Base-by-base conservation (phyloP, 257 asterid genomes). In the Gentiana dahurica region DNA sequence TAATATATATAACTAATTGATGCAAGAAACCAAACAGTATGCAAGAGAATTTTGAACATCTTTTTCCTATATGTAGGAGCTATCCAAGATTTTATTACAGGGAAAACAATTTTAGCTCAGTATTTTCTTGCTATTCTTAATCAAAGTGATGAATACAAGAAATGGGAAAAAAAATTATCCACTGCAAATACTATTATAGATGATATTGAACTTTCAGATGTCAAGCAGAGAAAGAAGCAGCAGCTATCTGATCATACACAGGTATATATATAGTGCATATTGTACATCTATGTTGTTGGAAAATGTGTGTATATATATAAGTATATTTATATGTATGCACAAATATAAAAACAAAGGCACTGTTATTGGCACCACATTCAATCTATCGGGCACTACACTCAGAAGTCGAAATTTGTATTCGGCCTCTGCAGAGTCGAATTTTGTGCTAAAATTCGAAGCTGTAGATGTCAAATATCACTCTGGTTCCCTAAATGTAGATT, bases 221-320 rank as follows among this genome's bases (percentile, higher is more conserved):
- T 64, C 57, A 73, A 55, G 63, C 74, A 69, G 60, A 77, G 57
- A 54, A 80, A 65, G 68, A 72, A 71, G 63, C 89, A 67, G 58
- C 67, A 66, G 63, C 71, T 77, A 38, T 73, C 81, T 37, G 96
- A 87, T 85, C 98, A 91, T 76, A 82, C 96, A 35, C 98, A 87
- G 96, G 98, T 90, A 76, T 51, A 24, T 24, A 24, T 24, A 24
- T 24, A 24, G 24, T 24, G 24, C 24, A 24, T 24, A 24, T 24
- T 24, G 24, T 24, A 24, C 24, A 24, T 24, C 24, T 24, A 24
- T 24, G 24, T 24, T 24, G 24, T 24, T 24, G 24, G 24, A 24
- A 24, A 24, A 24, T 24, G 24, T 24, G 24, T 24, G 24, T 12
- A 3, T 3, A 4, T 46, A 34, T 4, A 7, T 11, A 9, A 24